Base-by-base conservation (phyloP, 176 grass and related monocot species). In the Musa beccarii region DNA sequence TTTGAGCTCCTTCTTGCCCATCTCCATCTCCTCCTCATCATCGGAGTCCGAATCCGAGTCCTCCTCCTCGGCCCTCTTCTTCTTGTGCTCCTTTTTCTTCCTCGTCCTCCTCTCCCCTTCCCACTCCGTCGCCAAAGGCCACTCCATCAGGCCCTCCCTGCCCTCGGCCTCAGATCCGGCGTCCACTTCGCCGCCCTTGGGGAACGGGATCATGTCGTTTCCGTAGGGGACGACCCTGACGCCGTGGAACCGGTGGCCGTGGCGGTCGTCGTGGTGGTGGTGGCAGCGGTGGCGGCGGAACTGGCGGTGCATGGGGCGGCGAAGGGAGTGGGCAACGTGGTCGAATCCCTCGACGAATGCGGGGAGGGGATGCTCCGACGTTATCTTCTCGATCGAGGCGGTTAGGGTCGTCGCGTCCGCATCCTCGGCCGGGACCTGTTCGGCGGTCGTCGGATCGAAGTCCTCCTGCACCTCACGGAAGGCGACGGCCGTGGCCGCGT, bases 11-110 rank as follows among this genome's bases (percentile, higher is more conserved):
- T 56, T 74, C 52, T 74, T 74, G 52, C 2, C 9, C 53, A 57
- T 74, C 20, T 74, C 22, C 9, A 28, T 28, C 51, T 16, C 72
- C 12, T 56, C 72, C 4, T 74, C 72, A 0, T 74, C 72, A 13
- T 74, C 72, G 12, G 72, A 73, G 23, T 73, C 71, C 11, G 67
- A 69, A 50, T 70, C 68, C 4, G 72, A 74, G 16, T 74, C 72
- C 52, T 26, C 15, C 2, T 71, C 71, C 50, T 28, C 11, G 10
- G n/a, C 7, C 52, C 51, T 56, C 22, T 54, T 74, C 53, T 20
- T 74, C 52, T 57, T 56, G 15, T 74, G 52, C 52, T 74, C 50
- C 52, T 17, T 74, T 1, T 16, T n/a, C 52, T 74, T 56, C 72
- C 53, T 54, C 52, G 2, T 26, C 51, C 71, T 10, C 2, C 71